Conservation (phyloP, 2,329 filamentous ascomycete species). For the Diaporthe citriasiana region DNA sequence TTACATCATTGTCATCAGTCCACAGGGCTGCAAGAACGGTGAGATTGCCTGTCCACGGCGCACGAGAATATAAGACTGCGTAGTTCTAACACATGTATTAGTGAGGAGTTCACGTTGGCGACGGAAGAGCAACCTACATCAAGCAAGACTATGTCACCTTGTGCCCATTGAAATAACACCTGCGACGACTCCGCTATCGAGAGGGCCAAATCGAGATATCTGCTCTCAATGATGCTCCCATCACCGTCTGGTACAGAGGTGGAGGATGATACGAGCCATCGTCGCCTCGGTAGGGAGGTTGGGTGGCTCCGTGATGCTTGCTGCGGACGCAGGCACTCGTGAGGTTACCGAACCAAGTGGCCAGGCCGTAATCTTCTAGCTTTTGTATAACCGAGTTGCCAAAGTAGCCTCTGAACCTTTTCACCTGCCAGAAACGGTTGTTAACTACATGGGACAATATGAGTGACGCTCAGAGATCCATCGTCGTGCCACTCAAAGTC, state of each 20-base stretch:
- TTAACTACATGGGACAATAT: conserved; percentile 49
- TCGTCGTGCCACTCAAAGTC: conserved; percentile 53
- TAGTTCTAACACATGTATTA: conserved; percentile 47
- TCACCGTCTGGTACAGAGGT: conserved; percentile 50
- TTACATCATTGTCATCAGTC: conserved; percentile 45
- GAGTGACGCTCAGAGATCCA: conserved; percentile 53
- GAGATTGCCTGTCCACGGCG: conserved; percentile 50
- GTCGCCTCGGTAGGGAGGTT: conserved; percentile 50
- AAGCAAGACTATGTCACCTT: conserved; percentile 50
- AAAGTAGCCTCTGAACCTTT: neutral
- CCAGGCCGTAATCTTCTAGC: conserved; percentile 47
- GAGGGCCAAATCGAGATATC: conserved; percentile 50
- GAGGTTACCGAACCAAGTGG: conserved; percentile 53
- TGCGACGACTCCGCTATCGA: conserved; percentile 47
- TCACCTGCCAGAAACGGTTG: too few species aligned
- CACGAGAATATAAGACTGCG: conserved; percentile 52
- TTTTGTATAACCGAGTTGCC: conserved; percentile 47
- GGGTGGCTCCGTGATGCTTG: conserved; percentile 51
- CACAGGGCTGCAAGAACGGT: conserved; percentile 52
- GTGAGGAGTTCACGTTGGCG: neutral
- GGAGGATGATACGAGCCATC: conserved; percentile 54
- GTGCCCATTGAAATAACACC: conserved; percentile 49
- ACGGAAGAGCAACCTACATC: conserved; percentile 46
- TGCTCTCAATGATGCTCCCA: conserved; percentile 48
- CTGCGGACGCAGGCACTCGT: conserved; percentile 54